Base-by-base conservation (phyloP, 2,329 filamentous ascomycete genomes). In the Gnomoniopsis sp. region DNA sequence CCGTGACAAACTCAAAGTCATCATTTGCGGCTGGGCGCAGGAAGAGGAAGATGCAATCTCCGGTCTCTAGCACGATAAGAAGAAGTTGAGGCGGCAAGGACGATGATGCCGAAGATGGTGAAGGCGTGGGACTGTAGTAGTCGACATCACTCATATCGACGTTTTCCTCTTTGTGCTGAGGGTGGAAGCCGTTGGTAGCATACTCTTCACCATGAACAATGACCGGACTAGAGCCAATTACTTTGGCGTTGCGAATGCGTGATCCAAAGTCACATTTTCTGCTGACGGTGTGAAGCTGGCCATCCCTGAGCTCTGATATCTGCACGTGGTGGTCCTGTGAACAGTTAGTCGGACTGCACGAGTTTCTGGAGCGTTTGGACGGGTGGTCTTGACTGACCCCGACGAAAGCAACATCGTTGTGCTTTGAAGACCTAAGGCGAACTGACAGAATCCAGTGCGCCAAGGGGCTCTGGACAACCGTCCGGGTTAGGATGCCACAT, bases 371-470 rank as follows among this genome's bases (percentile, higher is more conserved):
- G 7, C 43, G 15, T 26, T 7, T 21, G 36, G 38, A 46, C 22
- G 46, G 19, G 26, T 7, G 8, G 22, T 22, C 26, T 17, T 22
- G 33, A 80, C 85, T 74, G 79, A 89, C 87, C 55, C 92, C 90
- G 58, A 99, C 82, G 66, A 96, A 91, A 41, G 93, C 88, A 63
- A 97, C 85, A 75, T 98, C 93, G 65, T 95, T 92, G 61, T 86
- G 79, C 47, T 80, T 73, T 53, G 80, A 78, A 57, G 87, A 87
- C 59, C 93, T 83, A 60, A 98, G 78, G 60, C 88, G 85, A n/a
- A 88, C 90, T 14, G 92, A 90, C 15, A 96, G 76, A 47, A 97
- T 88, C 77, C 84, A 89, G 68, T 88, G 88, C 57, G 88, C 82
- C 38, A 89, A 77, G 1, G 93, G 89, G 63, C 90, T 96, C 55